Evolutionary conservation across 768 basidiomycete genomes (phyloP), one percentile per base, ranked within the genome.

Genomic region (Leccinum subgranulosum): DNA sequence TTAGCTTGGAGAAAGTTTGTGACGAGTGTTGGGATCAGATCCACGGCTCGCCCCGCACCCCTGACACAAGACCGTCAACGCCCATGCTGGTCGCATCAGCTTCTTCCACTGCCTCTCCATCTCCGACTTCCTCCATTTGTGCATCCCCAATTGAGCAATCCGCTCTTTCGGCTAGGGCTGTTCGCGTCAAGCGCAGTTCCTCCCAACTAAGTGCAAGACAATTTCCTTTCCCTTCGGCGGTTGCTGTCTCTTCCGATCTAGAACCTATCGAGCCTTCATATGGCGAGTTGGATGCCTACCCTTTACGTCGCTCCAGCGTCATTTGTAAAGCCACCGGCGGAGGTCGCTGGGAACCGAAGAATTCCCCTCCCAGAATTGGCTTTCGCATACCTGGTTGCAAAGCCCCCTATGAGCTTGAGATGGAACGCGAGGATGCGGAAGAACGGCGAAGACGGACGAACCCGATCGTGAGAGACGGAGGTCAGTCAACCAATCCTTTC

Each of bases 301-400:
- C 90, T 2, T 81, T 92, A 21, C 78, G 81, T 45, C 82, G 84
- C 55, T 81, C 84, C 3, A 83, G 81, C 63, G 75, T 81, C 50
- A 78, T 90, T 14, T 92, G 90, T 75, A 92, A 92, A 64, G 86
- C 85, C 1, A 82, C 83, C 19, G 90, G 90, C 48, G 88, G 88
- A 14, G 90, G 90, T 15, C 83, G 90, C 33, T 92, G 90, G 90
- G 81, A 83, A 61, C 90, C 90, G 33, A 86, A 85, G 64, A 79
- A 78, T 29, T 71, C 73, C 10, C 74, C 78, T 2, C 74, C 73
- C 0, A 65, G 60, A 54, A 64, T 69, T 2, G 67, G 85, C 12
- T 71, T 83, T n/a, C 81, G 84, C 34, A 69, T 84, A 43, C 85
- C 85, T 1, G 88, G 88, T 9, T 79, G 79, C 64, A 88, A 88